These are phyloP conservation scores for Dendrocalamus latiflorus DNA, from an alignment of 202 grass and related monocot genomes.

Conservation along the genomic window DNA sequence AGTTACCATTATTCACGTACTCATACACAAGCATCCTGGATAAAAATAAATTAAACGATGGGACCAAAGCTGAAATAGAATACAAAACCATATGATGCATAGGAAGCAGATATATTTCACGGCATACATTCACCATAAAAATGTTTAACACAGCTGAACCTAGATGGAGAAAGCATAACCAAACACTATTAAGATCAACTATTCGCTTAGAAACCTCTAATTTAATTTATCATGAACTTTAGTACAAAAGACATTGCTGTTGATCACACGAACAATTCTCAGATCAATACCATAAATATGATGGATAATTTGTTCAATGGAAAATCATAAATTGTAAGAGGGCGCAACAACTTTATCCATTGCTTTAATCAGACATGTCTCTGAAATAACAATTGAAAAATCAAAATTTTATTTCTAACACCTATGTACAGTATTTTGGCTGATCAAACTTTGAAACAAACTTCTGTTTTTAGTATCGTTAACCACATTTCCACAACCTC, in stretches of 20 bases:
- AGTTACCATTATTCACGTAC: constrained; percentile 64
- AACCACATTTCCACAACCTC: background rate
- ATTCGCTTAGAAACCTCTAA: background rate
- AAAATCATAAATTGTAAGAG: background rate
- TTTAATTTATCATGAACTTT: background rate
- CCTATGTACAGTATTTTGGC: background rate
- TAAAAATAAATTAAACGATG: background rate
- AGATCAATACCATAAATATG: background rate
- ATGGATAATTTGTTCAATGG: background rate
- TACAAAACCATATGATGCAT: background rate
- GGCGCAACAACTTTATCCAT: background rate
- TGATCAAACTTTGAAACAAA: background rate
- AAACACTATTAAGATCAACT: background rate
- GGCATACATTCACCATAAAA: background rate
- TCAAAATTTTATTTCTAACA: background rate
- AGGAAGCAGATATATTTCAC: background rate
- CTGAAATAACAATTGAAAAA: background rate
- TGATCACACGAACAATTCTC: background rate
- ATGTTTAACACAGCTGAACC: background rate
- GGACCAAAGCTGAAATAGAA: background rate
- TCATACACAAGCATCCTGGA: constrained; percentile 64
- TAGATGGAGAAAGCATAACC: constrained; percentile 12
- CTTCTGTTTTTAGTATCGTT: background rate
- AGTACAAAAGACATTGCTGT: background rate
- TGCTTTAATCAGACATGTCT: background rate